Evolutionary conservation across 345 rosid species (phyloP), one percentile per base, ranked within the genome.

Genomic region (Heritiera littoralis): DNA sequence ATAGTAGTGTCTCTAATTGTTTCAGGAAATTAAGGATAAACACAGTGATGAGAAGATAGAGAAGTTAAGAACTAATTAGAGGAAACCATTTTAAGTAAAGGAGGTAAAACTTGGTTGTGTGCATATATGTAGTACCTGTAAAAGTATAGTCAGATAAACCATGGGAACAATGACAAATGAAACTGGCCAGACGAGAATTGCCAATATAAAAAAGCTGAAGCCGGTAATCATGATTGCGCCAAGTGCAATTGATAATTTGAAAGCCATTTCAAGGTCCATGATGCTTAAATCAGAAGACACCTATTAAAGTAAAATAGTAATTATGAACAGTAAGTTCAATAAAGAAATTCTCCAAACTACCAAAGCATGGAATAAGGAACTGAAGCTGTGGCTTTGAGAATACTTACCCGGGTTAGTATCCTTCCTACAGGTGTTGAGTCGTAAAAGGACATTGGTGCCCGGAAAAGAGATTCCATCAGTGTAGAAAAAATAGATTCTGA

Each of bases 271-370:
- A 5, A 74, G 38, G 63, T 90, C 94, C 10, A 86, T 52, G 43
- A 80, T 65, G 74, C 82, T 85, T 75, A 89, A 74, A 84, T 90
- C 94, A 60, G 89, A 87, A 35, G 94, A 89, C 4, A 90, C 88
- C 93, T 90, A 9, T 35, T 18, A 40, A 5, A 69, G 63, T 9
- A 68, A 23, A 23, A 23, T 23, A 23, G 28, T 23, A 23, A 23
- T 23, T 23, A 23, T 23, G 28, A 23, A 23, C 28, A 0, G 28
- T 23, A 23, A 23, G 28, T 23, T 23, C 28, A 23, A 0, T 23
- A 23, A 23, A 23, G 28, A 23, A 23, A 23, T 23, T 23, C 28
- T 23, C 0, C 28, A 23, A 23, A 23, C 28, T 23, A 23, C 28
- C 28, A 23, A 23, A 23, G 28, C 28, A 23, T 23, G 28, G 28